These are phyloP conservation scores for Coemansia sp. DNA, from an alignment of 192 early-diverging fungal genomes.

Conservation along the genomic window DNA sequence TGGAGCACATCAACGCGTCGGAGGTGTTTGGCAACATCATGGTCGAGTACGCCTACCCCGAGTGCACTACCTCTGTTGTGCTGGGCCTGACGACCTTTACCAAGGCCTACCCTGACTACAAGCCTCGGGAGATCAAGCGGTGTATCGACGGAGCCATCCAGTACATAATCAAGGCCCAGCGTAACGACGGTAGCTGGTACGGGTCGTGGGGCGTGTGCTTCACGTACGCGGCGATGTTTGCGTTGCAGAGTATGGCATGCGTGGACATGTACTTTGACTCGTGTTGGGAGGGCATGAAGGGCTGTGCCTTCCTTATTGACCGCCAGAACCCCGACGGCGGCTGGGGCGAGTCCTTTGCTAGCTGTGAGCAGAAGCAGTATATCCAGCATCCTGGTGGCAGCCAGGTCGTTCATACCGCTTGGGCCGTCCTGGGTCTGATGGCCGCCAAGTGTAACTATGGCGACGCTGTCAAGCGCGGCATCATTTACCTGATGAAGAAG, in stretches of 20 bases:
- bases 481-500: constrained; percentile 73
- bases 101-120: constrained; percentile 78
- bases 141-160: constrained; percentile 62
- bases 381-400: constrained; percentile 59
- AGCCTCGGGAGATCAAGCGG: constrained; percentile 74
- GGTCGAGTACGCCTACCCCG: constrained; percentile 96
- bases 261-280: constrained; percentile 82
- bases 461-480: constrained; percentile 62
- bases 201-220: constrained; percentile 98
- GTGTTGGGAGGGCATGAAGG: constrained; percentile 68
- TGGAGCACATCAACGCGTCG: constrained; percentile 92
- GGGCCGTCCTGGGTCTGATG: constrained; percentile 85
- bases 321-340: constrained; percentile 92
- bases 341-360: constrained; percentile 95
- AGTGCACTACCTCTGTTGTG: constrained; percentile 94
- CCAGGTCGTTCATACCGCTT: constrained; percentile 92
- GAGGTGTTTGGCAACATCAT: constrained; percentile 98
- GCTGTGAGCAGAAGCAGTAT: constrained; percentile 51
- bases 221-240: constrained; percentile 95
- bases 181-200: constrained; percentile 87
- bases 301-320: constrained; percentile 88
- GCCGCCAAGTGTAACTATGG: constrained; percentile 83
- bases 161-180: constrained; percentile 77
- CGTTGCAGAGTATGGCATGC: constrained; percentile 77
- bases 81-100: constrained; percentile 80